phyloP scores from a whole-genome alignment of 441 rosid species.

The Pelargonium fulgidum region DNA sequence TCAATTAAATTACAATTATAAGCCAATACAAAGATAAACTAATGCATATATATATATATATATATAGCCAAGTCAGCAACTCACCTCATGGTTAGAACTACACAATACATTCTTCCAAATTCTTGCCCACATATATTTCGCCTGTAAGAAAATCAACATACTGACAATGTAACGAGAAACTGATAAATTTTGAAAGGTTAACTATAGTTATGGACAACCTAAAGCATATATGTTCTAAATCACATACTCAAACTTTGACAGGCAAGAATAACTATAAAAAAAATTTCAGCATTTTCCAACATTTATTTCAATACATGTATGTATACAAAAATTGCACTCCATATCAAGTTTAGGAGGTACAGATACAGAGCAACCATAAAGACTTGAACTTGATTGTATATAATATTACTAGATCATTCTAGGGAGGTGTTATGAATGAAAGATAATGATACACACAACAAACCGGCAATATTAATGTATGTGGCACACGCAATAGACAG shows the following conservation, averaged over 20 bases:
- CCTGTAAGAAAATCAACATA: constrained; percentile 37
- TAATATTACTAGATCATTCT: background rate
- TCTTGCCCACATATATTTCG: constrained; percentile 91
- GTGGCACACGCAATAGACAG: background rate
- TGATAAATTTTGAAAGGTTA: background rate
- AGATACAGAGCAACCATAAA: background rate
- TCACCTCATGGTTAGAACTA: constrained; percentile 68
- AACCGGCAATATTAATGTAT: background rate
- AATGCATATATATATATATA: background rate
- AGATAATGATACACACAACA: background rate
- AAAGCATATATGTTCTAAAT: background rate
- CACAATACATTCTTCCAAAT: constrained; percentile 78
- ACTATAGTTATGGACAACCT: background rate
- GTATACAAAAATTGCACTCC: background rate
- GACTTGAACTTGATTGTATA: background rate
- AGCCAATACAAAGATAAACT: background rate
- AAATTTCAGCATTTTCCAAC: background rate
- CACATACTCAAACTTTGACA: background rate
- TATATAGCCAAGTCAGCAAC: constrained; percentile 15
- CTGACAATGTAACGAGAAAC: background rate
- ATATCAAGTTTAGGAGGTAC: background rate
- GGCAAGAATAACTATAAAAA: background rate
- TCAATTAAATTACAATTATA: background rate
- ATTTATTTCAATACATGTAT: background rate
- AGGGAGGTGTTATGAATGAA: background rate